phyloP scores from a whole-genome alignment of 495 filamentous ascomycete genomes.

The Penicillium maclennaniae region DNA sequence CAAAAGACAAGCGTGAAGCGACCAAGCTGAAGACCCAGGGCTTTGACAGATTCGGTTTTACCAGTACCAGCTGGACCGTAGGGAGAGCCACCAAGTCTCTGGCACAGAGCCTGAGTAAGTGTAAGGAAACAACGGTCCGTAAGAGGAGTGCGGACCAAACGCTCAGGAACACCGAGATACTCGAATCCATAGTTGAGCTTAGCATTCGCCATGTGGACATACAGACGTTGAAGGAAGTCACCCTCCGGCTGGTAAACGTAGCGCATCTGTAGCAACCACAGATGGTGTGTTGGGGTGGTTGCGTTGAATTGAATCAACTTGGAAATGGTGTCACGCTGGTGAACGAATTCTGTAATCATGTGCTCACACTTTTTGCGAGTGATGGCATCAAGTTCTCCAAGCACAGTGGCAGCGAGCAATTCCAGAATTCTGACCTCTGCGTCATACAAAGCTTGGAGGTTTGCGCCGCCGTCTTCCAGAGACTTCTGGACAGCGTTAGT shows the following conservation, averaged over 20 bases:
- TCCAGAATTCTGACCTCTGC: constrained; percentile 76
- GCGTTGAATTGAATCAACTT: constrained; percentile 75
- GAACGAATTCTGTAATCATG: constrained; percentile 97
- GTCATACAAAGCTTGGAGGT: constrained; percentile 65
- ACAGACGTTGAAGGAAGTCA: constrained; percentile 76
- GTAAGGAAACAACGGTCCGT: constrained; percentile 98
- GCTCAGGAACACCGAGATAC: constrained; percentile 92
- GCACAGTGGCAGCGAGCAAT: constrained; percentile 80
- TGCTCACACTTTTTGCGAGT: constrained; percentile 95
- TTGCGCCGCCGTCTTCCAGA: constrained; percentile 62
- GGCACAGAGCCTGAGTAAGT: constrained; percentile 89
- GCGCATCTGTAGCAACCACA: constrained; percentile 97
- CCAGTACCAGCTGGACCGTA: constrained; percentile 98
- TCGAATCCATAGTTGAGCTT: constrained; percentile 95
- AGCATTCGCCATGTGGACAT: constrained; percentile 95
- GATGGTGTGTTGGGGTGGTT: constrained; percentile 72
- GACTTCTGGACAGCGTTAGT: constrained; percentile 76
- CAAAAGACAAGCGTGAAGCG: constrained; percentile 98
- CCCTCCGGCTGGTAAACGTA: constrained; percentile 83
- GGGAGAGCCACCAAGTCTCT: constrained; percentile 91
- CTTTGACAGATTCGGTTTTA: constrained; percentile 98
- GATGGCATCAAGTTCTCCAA: constrained; percentile 82
- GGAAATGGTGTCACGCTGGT: constrained; percentile 87
- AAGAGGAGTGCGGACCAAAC: constrained; percentile 90
- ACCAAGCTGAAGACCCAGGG: constrained; percentile 90